Evolutionary conservation across 495 filamentous ascomycete species (phyloP), one percentile per base, ranked within the genome.

Genomic region (Corynascus novoguineensis): DNA sequence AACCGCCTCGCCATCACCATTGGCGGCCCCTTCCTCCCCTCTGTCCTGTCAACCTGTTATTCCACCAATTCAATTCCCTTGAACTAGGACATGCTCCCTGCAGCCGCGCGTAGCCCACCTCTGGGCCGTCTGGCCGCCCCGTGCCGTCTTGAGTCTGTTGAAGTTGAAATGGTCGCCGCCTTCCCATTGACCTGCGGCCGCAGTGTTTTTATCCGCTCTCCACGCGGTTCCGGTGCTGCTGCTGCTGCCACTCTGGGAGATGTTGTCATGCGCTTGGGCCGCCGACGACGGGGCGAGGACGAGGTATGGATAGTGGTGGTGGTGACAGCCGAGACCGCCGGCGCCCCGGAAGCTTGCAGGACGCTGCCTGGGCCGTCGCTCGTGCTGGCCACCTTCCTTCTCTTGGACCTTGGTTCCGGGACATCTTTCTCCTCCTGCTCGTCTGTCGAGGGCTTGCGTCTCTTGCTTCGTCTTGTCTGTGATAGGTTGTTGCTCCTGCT

Each of bases 11-110:
- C 42, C 21, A 45, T 45, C 42, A 45, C n/a, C n/a, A n/a, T n/a
- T n/a, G n/a, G n/a, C n/a, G n/a, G n/a, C n/a, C n/a, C n/a, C n/a
- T n/a, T n/a, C n/a, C 42, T 45, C 42, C 22, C 42, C 42, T 27
- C 42, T 45, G 42, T 27, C 42, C 42, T 27, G 22, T 45, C 42
- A 45, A 45, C 42, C 42, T 45, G 42, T n/a, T n/a, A n/a, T n/a
- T n/a, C n/a, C n/a, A n/a, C n/a, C n/a, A n/a, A n/a, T n/a, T n/a
- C n/a, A n/a, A n/a, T n/a, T n/a, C n/a, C n/a, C n/a, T n/a, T n/a
- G n/a, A n/a, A n/a, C 42, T 45, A 27, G 42, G 42, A 45, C 42
- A 45, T 45, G 42, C 42, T 45, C 42, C 42, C 42, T 27, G 42
- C 42, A 45, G 42, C 12, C 42, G 22, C 42, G 42, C 42, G 22